phyloP scores from a whole-genome alignment of 352 stramenopile genomes.

The Phytophthora podocarpi region DNA sequence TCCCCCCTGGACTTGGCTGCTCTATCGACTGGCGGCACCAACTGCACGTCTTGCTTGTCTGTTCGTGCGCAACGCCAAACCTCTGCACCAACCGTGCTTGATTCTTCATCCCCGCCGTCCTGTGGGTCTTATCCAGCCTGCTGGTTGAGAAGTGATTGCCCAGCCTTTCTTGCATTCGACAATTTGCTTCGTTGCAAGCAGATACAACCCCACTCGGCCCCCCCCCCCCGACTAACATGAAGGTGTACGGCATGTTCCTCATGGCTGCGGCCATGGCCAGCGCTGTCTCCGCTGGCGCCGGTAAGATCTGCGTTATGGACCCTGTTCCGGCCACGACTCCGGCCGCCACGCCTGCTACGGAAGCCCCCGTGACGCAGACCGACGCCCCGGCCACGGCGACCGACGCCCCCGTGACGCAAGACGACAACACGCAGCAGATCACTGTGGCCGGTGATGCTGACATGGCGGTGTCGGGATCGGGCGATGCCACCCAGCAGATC shows the following conservation, averaged over 20 bases:
- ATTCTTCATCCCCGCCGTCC: conserved; percentile 21
- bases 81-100: conserved; percentile 8
- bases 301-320: conserved; percentile 42
- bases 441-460: conserved; percentile 14
- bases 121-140: conserved; percentile 22
- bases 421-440: conserved; percentile 8
- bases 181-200: conserved; percentile 31
- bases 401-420: conserved; percentile 12
- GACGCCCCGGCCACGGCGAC: neutral
- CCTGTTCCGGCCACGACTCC: conserved; percentile 9
- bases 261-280: conserved; percentile 33
- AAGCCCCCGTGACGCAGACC: neutral
- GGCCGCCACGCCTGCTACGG: neutral
- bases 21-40: conserved; percentile 9
- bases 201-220: conserved; percentile 19
- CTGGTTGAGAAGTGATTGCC: too few relatives aligned
- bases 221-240: conserved; percentile 23
- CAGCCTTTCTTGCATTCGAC: conserved; percentile 25
- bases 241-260: conserved; percentile 39
- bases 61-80: conserved; percentile 6
- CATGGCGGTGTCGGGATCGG: neutral
- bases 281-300: conserved; percentile 22
- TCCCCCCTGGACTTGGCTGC: conserved; percentile 19
- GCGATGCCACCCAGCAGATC: conserved; percentile 20
- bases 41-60: conserved; percentile 24